phyloP scores from a whole-genome alignment of 768 basidiomycete species.

The Cystoderma amianthinum region DNA sequence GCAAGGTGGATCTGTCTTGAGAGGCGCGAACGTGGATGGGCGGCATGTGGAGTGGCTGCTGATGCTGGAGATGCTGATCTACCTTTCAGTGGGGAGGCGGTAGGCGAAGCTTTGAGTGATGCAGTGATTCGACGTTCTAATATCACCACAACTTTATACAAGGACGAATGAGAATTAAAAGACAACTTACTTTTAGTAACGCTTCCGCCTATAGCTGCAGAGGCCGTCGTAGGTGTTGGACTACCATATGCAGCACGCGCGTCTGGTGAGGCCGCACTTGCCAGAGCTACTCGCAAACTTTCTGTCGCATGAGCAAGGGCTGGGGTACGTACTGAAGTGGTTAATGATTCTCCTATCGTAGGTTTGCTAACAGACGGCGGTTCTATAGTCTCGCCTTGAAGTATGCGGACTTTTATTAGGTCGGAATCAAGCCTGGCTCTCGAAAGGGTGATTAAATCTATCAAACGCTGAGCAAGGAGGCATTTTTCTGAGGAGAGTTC shows the following conservation, averaged over 20 bases:
- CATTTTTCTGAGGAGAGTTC: constrained; percentile 39
- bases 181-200: constrained; percentile 32
- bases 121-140: constrained; percentile 34
- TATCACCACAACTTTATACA: constrained; percentile 1
- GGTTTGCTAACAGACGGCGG: not conserved
- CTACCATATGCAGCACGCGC: constrained; percentile 13
- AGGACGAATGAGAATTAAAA: not conserved
- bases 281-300: constrained; percentile 33
- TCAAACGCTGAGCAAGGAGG: constrained; percentile 36
- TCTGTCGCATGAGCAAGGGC: constrained; percentile 36
- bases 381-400: constrained; percentile 40
- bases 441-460: constrained; percentile 40
- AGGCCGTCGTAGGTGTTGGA: constrained; percentile 15
- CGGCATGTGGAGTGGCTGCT: constrained; percentile 16
- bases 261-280: constrained; percentile 22
- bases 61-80: constrained; percentile 37
- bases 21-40: constrained; percentile 37
- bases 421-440: constrained; percentile 44
- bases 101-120: constrained; percentile 31
- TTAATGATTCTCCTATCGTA: constrained; percentile 11
- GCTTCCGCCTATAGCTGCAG: constrained; percentile 19
- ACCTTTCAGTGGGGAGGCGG: constrained; percentile 25
- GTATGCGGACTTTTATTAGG: constrained; percentile 34
- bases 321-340: constrained; percentile 20
- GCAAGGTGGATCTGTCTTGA: constrained; percentile 35